Evolutionary conservation across 2,329 filamentous ascomycete species (phyloP), one percentile per base, ranked within the genome.

Genomic region (Penicillium sp.): DNA sequence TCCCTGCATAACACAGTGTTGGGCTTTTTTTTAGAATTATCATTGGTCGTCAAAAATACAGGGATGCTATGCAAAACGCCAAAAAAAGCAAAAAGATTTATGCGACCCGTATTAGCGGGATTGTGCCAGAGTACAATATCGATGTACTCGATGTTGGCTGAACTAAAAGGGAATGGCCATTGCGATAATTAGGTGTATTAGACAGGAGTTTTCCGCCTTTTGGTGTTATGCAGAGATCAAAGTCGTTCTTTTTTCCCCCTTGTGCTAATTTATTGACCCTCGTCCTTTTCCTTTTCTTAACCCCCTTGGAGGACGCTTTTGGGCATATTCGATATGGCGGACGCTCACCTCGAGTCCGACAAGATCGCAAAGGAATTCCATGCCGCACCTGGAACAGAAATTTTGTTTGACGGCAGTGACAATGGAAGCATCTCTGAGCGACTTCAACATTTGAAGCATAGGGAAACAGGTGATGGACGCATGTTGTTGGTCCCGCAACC

Each of bases 401-500:
- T 58, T 18, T 19, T 56, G 10, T 58, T 53, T 26, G 56, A 58
- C 19, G 39, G 45, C 2, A 39, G 29, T 18, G 43, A 45, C 5
- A 38, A 40, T 40, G 45, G 47, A 16, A 44, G 32, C 11, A 30
- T 9, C 53, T 52, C 19, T 45, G 50, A 23, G 58, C 55, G 6
- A 60, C 63, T 6, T 45, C 48, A 1, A 63, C 77, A 1, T 67
- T 14, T 59, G 40, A 54, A 54, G 53, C 48, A 57, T 58, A 46
- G 39, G 2, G n/a, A 47, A 19, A 32, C 32, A 14, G 56, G 58
- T 7, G 56, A 60, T 23, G 42, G 46, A 7, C 56, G 53, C 18
- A 46, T 60, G 29, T 38, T 60, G n/a, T 43, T 60, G 3, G 51
- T 59, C 2, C 56, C 58, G 11, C 58, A 60, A 32, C 53, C 56